Base-by-base conservation (phyloP, 257 asterid species). In the Henckelia pumila region DNA sequence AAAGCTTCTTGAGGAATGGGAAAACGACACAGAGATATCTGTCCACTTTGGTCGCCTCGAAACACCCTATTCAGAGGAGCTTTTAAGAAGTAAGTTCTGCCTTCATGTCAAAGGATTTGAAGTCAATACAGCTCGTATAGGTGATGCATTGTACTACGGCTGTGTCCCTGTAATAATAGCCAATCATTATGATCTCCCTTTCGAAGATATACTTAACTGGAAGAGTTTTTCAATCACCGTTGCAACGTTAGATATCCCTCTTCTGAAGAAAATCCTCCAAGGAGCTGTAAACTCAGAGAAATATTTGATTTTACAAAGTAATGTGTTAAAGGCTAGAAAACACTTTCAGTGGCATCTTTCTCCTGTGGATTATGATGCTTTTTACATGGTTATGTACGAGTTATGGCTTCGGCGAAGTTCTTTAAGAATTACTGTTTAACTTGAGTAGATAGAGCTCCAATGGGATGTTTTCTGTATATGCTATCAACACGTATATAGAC, bases 101-200 rank as follows among this genome's bases (percentile, higher is more conserved):
- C 88, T 92, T 73, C 98, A 92, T 56, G 95, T 88, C 25, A 89
- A 92, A 84, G 98, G 98, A 50, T 89, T 72, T 53, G 96, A 92
- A 79, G 95, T 92, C 65, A 92, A 92, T 82, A 92, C 98, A 7
- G 98, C 98, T 60, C 96, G 98, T 16, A 79, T 85, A 21, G 91
- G 92, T 4, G 96, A 92, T 68, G 95, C 97, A 13, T 49, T 89
- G 22, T 87, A 85, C 61, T 80, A 86, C 21, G 98, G 98, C 0
- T 92, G 98, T 58, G 81, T 92, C 72, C 98, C 98, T 8, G 84
- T 92, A 63, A 84, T 92, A 79, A 84, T 92, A 11, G 92, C 98
- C 68, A 88, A 89, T 73, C 96, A 92, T 72, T 87, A 89, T 56
- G 97, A 92, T 78, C 96, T 92, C 80, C 98, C 98, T 7, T 92